Percentiles rank a stretch among this genome's conserved stretches.
phyloP scores from a whole-genome alignment of 2,329 filamentous ascomycete genomes.

The Trichophyton simii region DNA sequence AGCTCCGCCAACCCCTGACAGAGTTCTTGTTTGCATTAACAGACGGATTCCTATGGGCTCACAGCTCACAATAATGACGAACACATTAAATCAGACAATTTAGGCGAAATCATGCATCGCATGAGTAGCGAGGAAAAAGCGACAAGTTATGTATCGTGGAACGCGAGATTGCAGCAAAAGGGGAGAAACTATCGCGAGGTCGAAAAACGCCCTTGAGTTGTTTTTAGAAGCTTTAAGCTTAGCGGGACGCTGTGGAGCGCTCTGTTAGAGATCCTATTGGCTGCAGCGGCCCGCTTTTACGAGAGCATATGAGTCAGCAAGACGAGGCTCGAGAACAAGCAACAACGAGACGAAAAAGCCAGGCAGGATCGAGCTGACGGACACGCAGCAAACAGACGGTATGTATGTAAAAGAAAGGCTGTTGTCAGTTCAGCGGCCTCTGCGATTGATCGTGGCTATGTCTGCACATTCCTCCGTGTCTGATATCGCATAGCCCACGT shows the following conservation, averaged over 20 bases:
- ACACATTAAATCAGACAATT: no score
- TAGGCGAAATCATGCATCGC: no score
- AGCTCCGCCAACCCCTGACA: background rate
- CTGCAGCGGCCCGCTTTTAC: background rate
- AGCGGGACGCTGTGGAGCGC: background rate
- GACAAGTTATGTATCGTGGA: no score
- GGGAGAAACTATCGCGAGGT: background rate
- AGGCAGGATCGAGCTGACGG: background rate
- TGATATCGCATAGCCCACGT: no score
- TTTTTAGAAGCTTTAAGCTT: background rate
- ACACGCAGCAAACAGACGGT: background rate
- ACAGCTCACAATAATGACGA: no score
- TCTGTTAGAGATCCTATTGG: background rate
- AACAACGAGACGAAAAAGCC: background rate
- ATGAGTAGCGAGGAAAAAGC: no score
- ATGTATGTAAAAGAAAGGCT: no score
- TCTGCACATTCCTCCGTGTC: no score
- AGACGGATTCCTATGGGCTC: background rate
- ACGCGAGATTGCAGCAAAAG: background rate
- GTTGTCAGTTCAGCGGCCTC: no score
- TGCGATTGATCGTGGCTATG: no score
- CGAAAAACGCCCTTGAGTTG: background rate
- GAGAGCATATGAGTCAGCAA: background rate
- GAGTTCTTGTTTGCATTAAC: background rate
- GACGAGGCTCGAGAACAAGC: background rate